Conservation (phyloP, 768 basidiomycete species). For the Kwoniella shandongensis region DNA sequence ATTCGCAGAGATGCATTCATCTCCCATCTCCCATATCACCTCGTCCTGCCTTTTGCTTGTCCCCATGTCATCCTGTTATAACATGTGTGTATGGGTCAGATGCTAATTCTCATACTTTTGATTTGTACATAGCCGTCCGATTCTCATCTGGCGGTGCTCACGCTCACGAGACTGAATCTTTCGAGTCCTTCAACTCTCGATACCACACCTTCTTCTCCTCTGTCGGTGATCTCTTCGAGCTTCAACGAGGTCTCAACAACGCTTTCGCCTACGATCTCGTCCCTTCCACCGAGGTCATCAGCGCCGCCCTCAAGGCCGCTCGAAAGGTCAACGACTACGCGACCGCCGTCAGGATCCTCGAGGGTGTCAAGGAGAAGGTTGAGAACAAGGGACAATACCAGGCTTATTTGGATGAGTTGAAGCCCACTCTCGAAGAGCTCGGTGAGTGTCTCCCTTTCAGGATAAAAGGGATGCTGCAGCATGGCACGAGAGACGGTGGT, state of each 20-base stretch:
- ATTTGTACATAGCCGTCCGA: slow-evolving; percentile 27
- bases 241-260: slow-evolving; percentile 98
- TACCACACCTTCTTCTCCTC: slow-evolving; percentile 91
- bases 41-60: not conserved
- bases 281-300: slow-evolving; percentile 49
- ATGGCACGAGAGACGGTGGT: not conserved
- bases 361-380: slow-evolving; percentile 95
- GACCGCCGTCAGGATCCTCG: slow-evolving; percentile 92
- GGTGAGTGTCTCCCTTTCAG: slow-evolving; percentile 62
- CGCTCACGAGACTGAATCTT: slow-evolving; percentile 82
- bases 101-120: not conserved
- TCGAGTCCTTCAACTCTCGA: slow-evolving; percentile 89
- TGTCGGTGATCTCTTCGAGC: slow-evolving; percentile 95
- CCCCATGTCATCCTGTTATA: not conserved
- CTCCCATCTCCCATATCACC: not conserved
- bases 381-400: slow-evolving; percentile 96
- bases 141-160: slow-evolving; percentile 53
- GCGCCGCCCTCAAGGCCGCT: slow-evolving; percentile 47
- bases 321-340: slow-evolving; percentile 93
- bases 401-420: slow-evolving; percentile 87
- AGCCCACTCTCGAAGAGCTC: slow-evolving; percentile 82
- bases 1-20: not conserved
- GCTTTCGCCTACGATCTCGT: slow-evolving; percentile 92
- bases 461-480: too few relatives aligned
- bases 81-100: not conserved